Percentiles rank a stretch among this genome's conserved stretches.
Conservation (phyloP, 805 yeast species). For the Saccharomyces mikatae region DNA sequence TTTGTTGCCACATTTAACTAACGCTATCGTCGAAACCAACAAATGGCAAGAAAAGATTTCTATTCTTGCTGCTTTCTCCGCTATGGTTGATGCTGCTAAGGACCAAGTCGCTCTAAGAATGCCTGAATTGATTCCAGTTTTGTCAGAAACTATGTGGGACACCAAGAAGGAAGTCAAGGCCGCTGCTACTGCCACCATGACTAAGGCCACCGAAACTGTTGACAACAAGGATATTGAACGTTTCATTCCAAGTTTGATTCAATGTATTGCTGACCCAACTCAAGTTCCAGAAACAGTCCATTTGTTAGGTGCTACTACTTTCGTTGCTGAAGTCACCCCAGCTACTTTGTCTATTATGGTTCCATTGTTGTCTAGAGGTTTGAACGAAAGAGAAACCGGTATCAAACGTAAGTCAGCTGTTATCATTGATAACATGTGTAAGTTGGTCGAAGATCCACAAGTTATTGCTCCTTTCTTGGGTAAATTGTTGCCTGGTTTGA, state of each 20-base stretch:
- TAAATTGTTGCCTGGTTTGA: slow-evolving; percentile 92
- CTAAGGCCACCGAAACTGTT: slow-evolving; percentile 93
- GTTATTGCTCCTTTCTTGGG: slow-evolving; percentile 98
- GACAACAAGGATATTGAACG: slow-evolving; percentile 99
- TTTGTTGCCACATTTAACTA: slow-evolving; percentile 71
- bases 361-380: slow-evolving; percentile 97
- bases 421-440: slow-evolving; percentile 99
- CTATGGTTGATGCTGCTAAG: slow-evolving; percentile 89
- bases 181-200: slow-evolving; percentile 92
- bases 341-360: slow-evolving; percentile 99
- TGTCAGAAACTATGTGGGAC: slow-evolving; percentile 99
- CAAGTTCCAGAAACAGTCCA: slow-evolving; percentile 99
- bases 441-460: slow-evolving; percentile 99
- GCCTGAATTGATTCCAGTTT: slow-evolving; percentile 98
- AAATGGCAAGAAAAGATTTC: slow-evolving; percentile 99
- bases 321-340: slow-evolving; percentile 98
- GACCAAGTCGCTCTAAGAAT: slow-evolving; percentile 95
- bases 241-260: slow-evolving; percentile 95
- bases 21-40: slow-evolving; percentile 59
- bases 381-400: slow-evolving; percentile 98
- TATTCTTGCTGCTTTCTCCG: slow-evolving; percentile 73
- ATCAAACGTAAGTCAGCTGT: slow-evolving; percentile 99
- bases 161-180: slow-evolving; percentile 96
- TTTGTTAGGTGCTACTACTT: slow-evolving; percentile 98
- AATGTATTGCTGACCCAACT: slow-evolving; percentile 93